Percentiles rank a stretch among this genome's conserved stretches.
phyloP scores from a whole-genome alignment of 2,329 filamentous ascomycete species.

The Exophiala dermatitidis region DNA sequence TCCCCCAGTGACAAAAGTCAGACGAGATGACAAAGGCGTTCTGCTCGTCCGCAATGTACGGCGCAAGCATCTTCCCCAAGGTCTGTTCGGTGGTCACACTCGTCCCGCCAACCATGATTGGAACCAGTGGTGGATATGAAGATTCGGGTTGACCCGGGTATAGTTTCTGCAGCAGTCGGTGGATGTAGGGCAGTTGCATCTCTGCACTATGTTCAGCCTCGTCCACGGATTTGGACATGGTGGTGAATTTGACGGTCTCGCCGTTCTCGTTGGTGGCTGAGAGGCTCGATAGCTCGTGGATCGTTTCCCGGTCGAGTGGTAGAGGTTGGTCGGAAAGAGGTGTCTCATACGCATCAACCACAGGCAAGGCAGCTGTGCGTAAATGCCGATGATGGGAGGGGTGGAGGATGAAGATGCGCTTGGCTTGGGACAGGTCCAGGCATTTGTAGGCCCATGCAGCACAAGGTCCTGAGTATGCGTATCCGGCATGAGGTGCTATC shows the following conservation, averaged over 20 bases:
- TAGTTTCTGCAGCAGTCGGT: slow-evolving; percentile 60
- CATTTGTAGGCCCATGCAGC: slow-evolving; percentile 93
- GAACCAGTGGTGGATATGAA: slow-evolving; percentile 67
- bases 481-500: slow-evolving; percentile 93
- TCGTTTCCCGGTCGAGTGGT: slow-evolving; percentile 39
- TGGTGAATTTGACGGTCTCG: slow-evolving; percentile 33
- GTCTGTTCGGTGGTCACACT: slow-evolving; percentile 56
- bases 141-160: slow-evolving; percentile 43
- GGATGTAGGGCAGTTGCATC: slow-evolving; percentile 93
- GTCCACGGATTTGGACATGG: slow-evolving; percentile 61
- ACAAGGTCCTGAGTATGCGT: slow-evolving; percentile 81
- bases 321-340: slow-evolving; percentile 40
- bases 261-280: slow-evolving; percentile 25
- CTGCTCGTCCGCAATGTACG: slow-evolving; percentile 62
- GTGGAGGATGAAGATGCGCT: slow-evolving; percentile 84
- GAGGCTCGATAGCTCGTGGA: slow-evolving; percentile 33
- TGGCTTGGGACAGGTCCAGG: slow-evolving; percentile 74
- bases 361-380: slow-evolving; percentile 66
- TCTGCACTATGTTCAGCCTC: slow-evolving; percentile 86
- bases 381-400: slow-evolving; percentile 87
- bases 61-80: slow-evolving; percentile 64
- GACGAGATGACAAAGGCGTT: slow-evolving; percentile 86
- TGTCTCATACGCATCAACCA: slow-evolving; percentile 50
- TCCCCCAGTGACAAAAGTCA: slow-evolving; percentile 96
- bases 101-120: slow-evolving; percentile 77